A percentile compares a stretch with the other conserved stretches of the same genome.
phyloP scores from a whole-genome alignment of 2,329 filamentous ascomycete species.

The Aschersonia sp. region DNA sequence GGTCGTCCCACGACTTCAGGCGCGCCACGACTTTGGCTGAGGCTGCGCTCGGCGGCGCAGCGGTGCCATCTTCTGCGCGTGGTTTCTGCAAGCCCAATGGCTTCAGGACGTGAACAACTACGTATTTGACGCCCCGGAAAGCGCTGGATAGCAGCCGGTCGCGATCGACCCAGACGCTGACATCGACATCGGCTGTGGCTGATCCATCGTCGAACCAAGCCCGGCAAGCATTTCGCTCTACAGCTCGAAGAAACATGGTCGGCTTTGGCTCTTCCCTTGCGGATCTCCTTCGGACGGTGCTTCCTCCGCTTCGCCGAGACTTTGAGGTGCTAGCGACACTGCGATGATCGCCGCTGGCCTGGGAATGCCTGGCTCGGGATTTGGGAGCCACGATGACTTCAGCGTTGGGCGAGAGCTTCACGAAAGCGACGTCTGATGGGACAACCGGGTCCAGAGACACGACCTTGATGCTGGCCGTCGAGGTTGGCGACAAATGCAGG shows the following conservation, averaged over 20 bases:
- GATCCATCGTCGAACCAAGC: constrained; percentile 68
- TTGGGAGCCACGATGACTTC: constrained; percentile 97
- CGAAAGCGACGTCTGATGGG: constrained; percentile 57
- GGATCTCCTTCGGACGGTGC: constrained; percentile 45
- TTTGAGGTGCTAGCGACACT: constrained; percentile 70
- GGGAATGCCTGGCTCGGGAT: constrained; percentile 55
- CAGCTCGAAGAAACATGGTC: constrained; percentile 62
- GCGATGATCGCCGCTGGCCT: constrained; percentile 55
- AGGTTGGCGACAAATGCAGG: constrained; percentile 86
- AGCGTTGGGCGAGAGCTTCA: constrained; percentile 83
- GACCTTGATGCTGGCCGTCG: constrained; percentile 81
- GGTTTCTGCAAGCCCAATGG: constrained; percentile 64
- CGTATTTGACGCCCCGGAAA: constrained; percentile 64
- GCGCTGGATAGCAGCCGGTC: constrained; percentile 59
- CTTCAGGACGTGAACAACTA: constrained; percentile 71
- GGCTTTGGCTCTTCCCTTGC: constrained; percentile 51
- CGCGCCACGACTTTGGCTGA: constrained; percentile 56
- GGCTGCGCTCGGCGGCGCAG: constrained; percentile 28
- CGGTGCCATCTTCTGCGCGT: constrained; percentile 49
- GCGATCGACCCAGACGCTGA: constrained; percentile 75
- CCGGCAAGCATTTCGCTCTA: constrained; percentile 54
- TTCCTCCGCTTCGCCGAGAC: constrained; percentile 65
- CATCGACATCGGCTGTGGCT: constrained; percentile 43
- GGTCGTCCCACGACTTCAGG: constrained; percentile 68
- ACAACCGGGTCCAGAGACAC: constrained; percentile 68